Conservation (phyloP, 768 basidiomycete genomes). For the Suillus clintonianus region DNA sequence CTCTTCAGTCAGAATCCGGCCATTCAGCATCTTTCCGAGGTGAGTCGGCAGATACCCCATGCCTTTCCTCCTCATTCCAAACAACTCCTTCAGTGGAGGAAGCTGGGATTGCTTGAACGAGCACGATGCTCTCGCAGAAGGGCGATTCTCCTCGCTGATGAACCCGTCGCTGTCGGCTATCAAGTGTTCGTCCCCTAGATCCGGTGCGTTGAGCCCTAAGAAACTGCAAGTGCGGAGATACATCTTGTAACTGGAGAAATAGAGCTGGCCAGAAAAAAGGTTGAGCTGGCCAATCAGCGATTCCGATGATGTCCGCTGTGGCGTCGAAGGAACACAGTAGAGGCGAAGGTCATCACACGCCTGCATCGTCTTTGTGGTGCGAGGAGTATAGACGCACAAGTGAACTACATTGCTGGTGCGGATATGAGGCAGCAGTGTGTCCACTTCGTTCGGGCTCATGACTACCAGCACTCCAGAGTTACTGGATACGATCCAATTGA, state of each 20-base stretch:
- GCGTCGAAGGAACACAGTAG: slow-evolving; percentile 7
- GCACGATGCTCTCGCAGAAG: background rate
- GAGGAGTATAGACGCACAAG: slow-evolving; percentile 46
- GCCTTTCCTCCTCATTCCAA: slow-evolving; percentile 41
- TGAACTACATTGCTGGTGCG: slow-evolving; percentile 30
- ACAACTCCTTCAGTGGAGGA: slow-evolving; percentile 31
- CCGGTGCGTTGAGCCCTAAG: slow-evolving; percentile 25
- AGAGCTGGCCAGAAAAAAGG: slow-evolving; percentile 35
- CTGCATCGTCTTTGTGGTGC: slow-evolving; percentile 33
- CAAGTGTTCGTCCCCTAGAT: slow-evolving; percentile 7
- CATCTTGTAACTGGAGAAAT: slow-evolving; percentile 25
- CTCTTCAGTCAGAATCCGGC: slow-evolving; percentile 20
- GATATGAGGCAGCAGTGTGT: slow-evolving; percentile 39
- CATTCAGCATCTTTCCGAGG: slow-evolving; percentile 41
- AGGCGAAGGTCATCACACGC: slow-evolving; percentile 37
- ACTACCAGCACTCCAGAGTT: slow-evolving; percentile 28
- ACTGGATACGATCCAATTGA: slow-evolving; percentile 28
- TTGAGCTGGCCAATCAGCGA: slow-evolving; percentile 23
- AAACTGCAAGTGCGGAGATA: slow-evolving; percentile 30
- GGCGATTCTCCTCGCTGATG: slow-evolving; percentile 17
- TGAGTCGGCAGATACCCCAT: slow-evolving; percentile 38
- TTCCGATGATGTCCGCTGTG: background rate
- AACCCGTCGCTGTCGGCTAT: slow-evolving; percentile 21
- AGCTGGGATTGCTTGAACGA: slow-evolving; percentile 15
- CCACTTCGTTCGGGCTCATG: slow-evolving; percentile 44